A percentile compares a stretch with the other conserved stretches of the same genome.
These are phyloP conservation scores for Paecilomyces sp. DNA, from an alignment of 2,329 filamentous ascomycete species.

Conservation along the genomic window DNA sequence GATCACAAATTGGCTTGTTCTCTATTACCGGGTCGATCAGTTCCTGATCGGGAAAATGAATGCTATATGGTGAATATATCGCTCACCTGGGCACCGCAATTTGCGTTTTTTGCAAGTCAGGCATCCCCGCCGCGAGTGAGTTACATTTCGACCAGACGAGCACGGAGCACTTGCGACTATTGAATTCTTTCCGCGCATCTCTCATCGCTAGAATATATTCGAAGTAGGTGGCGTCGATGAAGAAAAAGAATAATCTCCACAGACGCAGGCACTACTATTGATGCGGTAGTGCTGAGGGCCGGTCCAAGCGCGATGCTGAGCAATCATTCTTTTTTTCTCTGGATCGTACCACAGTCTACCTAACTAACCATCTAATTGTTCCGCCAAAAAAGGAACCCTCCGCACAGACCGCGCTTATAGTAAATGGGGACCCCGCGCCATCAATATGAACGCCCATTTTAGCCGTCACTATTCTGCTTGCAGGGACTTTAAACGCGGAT, in stretches of 20 bases:
- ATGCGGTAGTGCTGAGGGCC: not conserved
- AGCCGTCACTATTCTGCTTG: not conserved
- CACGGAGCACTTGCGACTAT: not conserved
- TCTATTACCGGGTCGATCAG: slow-evolving; percentile 3
- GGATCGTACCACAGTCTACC: not conserved
- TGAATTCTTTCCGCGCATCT: not conserved
- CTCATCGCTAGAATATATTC: not conserved
- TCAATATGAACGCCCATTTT: not conserved
- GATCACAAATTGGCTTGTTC: slow-evolving; percentile 4
- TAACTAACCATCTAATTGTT: not conserved
- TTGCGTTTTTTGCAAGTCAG: slow-evolving; percentile 9
- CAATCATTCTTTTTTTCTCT: not conserved
- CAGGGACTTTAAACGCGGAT: not conserved
- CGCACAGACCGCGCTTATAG: not conserved
- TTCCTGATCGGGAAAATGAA: not conserved
- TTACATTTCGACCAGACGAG: slow-evolving; percentile 8
- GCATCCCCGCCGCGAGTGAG: slow-evolving; percentile 8
- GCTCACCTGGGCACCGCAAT: slow-evolving; percentile 8
- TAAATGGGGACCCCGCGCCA: not conserved
- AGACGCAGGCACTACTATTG: not conserved
- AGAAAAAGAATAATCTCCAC: not conserved
- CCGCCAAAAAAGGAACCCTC: not conserved
- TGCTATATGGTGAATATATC: not conserved
- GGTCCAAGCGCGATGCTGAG: not conserved
- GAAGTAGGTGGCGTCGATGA: not conserved